Conservation (phyloP, 192 early-diverging fungal genomes). For the Entomortierella chlamydospora region DNA sequence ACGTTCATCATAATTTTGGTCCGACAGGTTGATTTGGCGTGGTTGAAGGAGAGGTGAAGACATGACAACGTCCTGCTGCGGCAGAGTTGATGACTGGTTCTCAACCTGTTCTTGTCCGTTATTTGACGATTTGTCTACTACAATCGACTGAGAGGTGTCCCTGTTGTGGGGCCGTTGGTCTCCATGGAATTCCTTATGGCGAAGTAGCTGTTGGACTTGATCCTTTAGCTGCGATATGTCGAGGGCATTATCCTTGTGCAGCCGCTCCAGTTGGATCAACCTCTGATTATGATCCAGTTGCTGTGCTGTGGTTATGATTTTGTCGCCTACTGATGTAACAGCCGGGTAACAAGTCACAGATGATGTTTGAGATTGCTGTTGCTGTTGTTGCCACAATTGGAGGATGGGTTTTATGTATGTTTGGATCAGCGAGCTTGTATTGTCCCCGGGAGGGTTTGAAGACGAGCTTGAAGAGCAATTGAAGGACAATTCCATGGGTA, state of each 20-base stretch:
- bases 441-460: background rate
- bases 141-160: too few species aligned
- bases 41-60: background rate
- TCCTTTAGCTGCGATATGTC: constrained; percentile 30
- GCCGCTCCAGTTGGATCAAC: constrained; percentile 21
- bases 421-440: constrained; percentile 1
- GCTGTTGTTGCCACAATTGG: constrained; percentile 31
- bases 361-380: constrained; percentile 15
- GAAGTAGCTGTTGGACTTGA: constrained; percentile 6
- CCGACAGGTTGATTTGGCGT: background rate
- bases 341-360: background rate
- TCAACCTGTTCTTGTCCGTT: background rate
- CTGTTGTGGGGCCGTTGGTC: background rate
- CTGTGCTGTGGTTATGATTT: background rate
- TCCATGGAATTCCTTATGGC: background rate
- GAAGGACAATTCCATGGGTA: background rate
- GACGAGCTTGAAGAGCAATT: background rate
- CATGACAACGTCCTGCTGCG: background rate
- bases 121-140: background rate
- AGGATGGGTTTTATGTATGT: constrained; percentile 23
- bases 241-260: constrained; percentile 8
- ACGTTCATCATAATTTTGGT: background rate
- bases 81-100: background rate
- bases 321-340: background rate
- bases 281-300: constrained; percentile 21